phyloP scores from a whole-genome alignment of 495 filamentous ascomycete genomes.

The Penicillium egyptiacum region DNA sequence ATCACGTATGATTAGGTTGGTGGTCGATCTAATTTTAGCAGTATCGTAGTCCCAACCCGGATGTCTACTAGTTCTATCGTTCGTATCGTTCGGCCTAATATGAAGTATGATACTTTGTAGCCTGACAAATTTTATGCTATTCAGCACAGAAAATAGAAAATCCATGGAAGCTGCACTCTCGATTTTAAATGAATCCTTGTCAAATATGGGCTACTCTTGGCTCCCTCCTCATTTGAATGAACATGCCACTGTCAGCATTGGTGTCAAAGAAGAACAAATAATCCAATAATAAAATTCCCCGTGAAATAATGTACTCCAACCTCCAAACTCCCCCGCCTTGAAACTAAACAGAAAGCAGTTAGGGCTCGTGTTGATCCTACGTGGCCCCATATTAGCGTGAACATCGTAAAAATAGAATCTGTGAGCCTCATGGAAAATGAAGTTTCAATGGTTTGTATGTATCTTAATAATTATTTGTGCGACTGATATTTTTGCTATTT shows the following conservation, averaged over 20 bases:
- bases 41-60: background rate
- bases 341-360: constrained; percentile 16
- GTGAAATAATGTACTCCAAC: background rate
- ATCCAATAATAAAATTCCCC: constrained; percentile 4
- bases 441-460: background rate
- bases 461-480: background rate
- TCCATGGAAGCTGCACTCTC: background rate
- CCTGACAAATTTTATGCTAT: background rate
- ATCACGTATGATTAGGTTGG: too few relatives aligned
- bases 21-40: too few relatives aligned
- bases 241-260: background rate
- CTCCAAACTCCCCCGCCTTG: background rate
- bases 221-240: background rate
- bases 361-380: constrained; percentile 16
- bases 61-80: background rate
- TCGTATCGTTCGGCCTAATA: background rate
- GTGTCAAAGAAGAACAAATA: background rate
- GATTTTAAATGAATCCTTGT: background rate
- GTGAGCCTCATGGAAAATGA: constrained; percentile 4
- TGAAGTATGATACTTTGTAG: background rate
- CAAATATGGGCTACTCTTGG: background rate
- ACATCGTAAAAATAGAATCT: constrained; percentile 10
- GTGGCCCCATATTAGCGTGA: constrained; percentile 11
- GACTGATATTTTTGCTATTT: background rate
- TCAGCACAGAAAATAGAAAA: background rate